Conservation (phyloP, 306 rosid genomes). For the Casuarina equisetifolia region DNA sequence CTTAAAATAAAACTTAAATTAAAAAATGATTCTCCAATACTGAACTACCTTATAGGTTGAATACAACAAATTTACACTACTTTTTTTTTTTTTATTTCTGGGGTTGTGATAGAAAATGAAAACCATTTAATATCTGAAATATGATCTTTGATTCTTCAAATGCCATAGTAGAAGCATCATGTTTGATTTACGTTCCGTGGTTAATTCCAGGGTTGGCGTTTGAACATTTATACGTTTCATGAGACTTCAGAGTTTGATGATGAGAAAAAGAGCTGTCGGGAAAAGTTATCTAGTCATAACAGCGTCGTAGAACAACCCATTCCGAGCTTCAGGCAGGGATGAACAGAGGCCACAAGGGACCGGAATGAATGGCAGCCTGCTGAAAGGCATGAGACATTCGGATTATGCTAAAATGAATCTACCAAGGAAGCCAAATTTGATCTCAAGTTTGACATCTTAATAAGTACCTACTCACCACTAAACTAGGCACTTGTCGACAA, state of each 20-base stretch:
- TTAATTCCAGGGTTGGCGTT: neutral
- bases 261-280: constrained; percentile 34
- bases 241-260: constrained; percentile 28
- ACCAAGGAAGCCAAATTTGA: neutral
- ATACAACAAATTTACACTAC: neutral
- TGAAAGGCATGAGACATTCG: constrained; percentile 3
- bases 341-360: neutral
- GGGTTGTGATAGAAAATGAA: too few relatives aligned
- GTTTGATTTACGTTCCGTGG: neutral
- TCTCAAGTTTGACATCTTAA: too few relatives aligned
- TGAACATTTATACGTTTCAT: constrained; percentile 28
- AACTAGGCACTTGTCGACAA: too few relatives aligned
- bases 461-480: too few relatives aligned
- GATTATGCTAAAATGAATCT: neutral
- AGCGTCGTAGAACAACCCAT: constrained; percentile 23
- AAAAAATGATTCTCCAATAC: too few relatives aligned
- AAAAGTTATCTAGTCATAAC: constrained; percentile 30
- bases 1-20: too few relatives aligned
- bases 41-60: too few relatives aligned
- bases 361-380: neutral
- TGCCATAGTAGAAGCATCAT: neutral
- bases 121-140: neutral
- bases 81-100: too few relatives aligned
- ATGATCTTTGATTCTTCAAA: neutral
- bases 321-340: neutral